Base-by-base conservation (phyloP, 1,284 basidiomycete genomes). In the Singerocomus rubriflavus region DNA sequence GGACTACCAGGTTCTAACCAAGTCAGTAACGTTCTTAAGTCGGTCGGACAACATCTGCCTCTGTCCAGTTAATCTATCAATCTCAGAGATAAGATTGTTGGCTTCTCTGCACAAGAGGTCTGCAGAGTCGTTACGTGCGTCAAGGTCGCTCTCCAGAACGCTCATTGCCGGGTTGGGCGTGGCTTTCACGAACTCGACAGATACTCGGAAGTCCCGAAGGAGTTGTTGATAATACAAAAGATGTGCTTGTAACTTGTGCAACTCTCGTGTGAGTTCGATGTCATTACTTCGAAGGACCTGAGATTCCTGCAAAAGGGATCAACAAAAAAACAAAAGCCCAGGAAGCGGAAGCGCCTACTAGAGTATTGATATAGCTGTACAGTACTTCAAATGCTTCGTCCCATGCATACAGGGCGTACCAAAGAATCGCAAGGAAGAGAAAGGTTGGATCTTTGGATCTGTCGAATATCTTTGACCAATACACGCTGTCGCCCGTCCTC, bases 391-490 rank as follows among this genome's bases (percentile, higher is more conserved):
- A 63, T 0, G 79, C 72, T 55, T 82, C 73, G 49, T 82, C 81
- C 79, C 80, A 82, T 8, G 74, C 75, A 57, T 81, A 82, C 46
- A 80, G 55, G 2, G 78, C 76, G 53, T 81, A 77, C 80, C 81
- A 82, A 34, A 82, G 65, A 50, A 74, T 75, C 0, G 74, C 69
- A 30, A 82, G 65, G 16, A 82, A 68, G 2, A 80, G 57, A 52
- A 82, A 78, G 0, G 79, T 81, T 0, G 80, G 77, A 55, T 82
- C 80, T 3, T 65, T 61, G 3, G 75, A 74, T 17, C 57, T 66
- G 30, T 64, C 51, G 49, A 79, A 78, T 25, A 81, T 76, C 46
- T 74, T 76, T 46, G 75, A 71, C 80, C 80, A 82, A 50, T 81
- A 80, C 3, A 80, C 77, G 44, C 73, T 76, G 32, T 56, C 53